Conservation (phyloP, 2,329 filamentous ascomycete genomes). For the Plenodomus tracheiphilus region DNA sequence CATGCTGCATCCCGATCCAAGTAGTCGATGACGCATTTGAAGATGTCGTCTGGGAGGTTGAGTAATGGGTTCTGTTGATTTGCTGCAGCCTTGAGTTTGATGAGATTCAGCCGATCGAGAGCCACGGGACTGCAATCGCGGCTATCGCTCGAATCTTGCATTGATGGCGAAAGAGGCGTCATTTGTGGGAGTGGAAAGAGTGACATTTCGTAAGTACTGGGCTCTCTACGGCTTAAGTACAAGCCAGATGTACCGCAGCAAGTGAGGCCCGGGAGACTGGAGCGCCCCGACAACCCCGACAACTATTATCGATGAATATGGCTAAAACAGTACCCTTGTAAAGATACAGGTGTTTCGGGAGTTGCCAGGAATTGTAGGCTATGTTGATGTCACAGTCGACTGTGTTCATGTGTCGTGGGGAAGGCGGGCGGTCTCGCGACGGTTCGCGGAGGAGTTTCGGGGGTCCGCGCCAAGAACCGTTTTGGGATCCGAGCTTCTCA, state of each 20-base stretch:
- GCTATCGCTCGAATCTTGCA: constrained; percentile 23
- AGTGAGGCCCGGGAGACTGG: background rate
- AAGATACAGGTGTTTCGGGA: too few relatives aligned
- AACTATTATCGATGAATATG: background rate
- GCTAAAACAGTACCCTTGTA: background rate
- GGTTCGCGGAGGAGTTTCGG: background rate
- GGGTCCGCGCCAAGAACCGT: constrained; percentile 7
- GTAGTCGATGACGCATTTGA: constrained; percentile 42
- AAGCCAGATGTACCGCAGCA: background rate
- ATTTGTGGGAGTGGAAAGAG: constrained; percentile 28
- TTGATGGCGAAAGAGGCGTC: constrained; percentile 20
- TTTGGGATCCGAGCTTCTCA: constrained; percentile 14
- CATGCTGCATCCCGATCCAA: constrained; percentile 38
- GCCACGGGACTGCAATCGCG: constrained; percentile 28
- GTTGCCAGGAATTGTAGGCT: background rate
- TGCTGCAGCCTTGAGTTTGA: constrained; percentile 15
- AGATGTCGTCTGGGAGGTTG: constrained; percentile 41
- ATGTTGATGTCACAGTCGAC: background rate
- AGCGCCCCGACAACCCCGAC: background rate
- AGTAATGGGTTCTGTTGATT: constrained; percentile 31
- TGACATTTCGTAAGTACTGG: constrained; percentile 13
- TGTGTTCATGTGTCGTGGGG: background rate
- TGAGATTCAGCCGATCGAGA: constrained; percentile 20
- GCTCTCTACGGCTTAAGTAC: constrained; percentile 9
- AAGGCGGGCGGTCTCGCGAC: background rate